Conservation (phyloP, 208 protist genomes). For the Leptomonas seymouri region DNA sequence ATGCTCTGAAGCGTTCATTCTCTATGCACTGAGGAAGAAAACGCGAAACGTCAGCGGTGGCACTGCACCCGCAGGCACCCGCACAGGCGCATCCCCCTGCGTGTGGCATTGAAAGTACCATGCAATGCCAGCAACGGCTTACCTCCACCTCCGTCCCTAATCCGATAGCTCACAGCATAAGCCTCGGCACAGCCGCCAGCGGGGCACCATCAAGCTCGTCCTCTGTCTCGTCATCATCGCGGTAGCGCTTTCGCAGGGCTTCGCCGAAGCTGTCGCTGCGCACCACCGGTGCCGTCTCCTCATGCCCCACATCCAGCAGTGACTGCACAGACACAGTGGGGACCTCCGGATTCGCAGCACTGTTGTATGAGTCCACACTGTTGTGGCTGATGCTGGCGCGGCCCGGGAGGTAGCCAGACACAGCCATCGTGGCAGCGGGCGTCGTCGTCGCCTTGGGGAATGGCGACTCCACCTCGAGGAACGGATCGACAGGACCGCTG, state of each 20-base stretch:
- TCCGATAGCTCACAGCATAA: slow-evolving; percentile 1
- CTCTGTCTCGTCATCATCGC: slow-evolving; percentile 72
- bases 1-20: no score
- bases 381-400: background rate
- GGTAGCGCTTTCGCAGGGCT: slow-evolving; percentile 81
- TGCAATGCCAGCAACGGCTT: no score
- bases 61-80: no score
- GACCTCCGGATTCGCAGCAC: background rate
- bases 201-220: slow-evolving; percentile 19
- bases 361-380: background rate
- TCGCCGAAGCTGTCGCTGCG: slow-evolving; percentile 66
- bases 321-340: slow-evolving; percentile 44
- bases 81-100: no score
- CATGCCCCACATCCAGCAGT: slow-evolving; percentile 57
- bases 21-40: background rate
- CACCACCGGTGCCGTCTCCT: slow-evolving; percentile 24
- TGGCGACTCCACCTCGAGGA: slow-evolving; percentile 14
- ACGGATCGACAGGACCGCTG: slow-evolving; percentile 33
- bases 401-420: background rate
- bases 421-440: background rate
- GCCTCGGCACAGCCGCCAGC: slow-evolving; percentile 15
- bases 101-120: no score
- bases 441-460: background rate
- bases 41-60: no score
- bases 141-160: background rate